Percentiles rank a stretch among this genome's conserved stretches.
These are phyloP conservation scores for Phytopythium delawarense DNA, from an alignment of 352 stramenopile species.

Conservation along the genomic window DNA sequence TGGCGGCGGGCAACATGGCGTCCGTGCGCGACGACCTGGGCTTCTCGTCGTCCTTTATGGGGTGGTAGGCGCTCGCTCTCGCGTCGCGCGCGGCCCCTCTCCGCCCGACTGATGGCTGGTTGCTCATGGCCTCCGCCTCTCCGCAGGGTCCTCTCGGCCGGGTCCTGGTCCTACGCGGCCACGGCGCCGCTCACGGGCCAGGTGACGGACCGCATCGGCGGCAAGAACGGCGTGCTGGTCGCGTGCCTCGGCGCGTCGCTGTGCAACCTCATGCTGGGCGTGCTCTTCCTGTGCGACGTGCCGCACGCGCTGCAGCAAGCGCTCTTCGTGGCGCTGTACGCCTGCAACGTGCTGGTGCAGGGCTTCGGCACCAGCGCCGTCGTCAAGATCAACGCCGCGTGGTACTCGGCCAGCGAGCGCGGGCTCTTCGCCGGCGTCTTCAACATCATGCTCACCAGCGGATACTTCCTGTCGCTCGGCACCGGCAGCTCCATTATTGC, in stretches of 20 bases:
- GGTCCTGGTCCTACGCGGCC: constrained; percentile 66
- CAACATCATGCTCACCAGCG: constrained; percentile 76
- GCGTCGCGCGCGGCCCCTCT: neutral
- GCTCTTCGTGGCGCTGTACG: constrained; percentile 61
- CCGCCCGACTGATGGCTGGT: neutral
- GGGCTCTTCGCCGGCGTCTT: constrained; percentile 69
- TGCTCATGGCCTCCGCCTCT: neutral
- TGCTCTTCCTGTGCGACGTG: constrained; percentile 44
- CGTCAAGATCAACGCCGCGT: constrained; percentile 83
- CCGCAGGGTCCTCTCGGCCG: constrained; percentile 58
- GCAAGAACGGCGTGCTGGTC: constrained; percentile 67
- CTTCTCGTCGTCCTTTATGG: constrained; percentile 70
- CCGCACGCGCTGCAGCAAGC: constrained; percentile 25
- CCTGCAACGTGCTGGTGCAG: constrained; percentile 63
- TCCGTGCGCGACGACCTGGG: constrained; percentile 42
- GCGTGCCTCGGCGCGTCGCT: constrained; percentile 55
- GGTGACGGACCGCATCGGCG: constrained; percentile 67
- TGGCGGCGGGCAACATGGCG: constrained; percentile 65
- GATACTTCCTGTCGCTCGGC: constrained; percentile 69
- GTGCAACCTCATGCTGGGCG: constrained; percentile 55
- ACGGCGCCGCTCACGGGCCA: constrained; percentile 68
- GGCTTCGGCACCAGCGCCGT: constrained; percentile 75
- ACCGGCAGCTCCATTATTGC: constrained; percentile 60
- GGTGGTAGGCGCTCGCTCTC: constrained; percentile 33
- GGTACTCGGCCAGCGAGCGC: constrained; percentile 60